Conservation (phyloP, 179 eudicot genomes). For the Carnegiea gigantea region DNA sequence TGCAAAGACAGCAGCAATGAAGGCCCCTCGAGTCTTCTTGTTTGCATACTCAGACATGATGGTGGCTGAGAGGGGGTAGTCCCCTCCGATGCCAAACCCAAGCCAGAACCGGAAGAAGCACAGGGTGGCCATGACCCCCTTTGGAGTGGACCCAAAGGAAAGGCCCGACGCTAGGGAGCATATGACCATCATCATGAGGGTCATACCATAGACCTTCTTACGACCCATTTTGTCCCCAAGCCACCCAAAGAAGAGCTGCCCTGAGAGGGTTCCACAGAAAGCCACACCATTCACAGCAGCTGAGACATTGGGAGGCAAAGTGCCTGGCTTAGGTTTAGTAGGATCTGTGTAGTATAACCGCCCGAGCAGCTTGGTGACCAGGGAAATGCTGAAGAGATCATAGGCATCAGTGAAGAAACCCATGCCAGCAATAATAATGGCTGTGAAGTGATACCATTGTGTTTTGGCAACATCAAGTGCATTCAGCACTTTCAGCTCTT, state of each 20-base stretch:
- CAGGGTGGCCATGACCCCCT: slow-evolving; percentile 24
- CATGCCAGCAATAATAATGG: slow-evolving; percentile 27
- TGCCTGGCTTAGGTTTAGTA: slow-evolving; percentile 13
- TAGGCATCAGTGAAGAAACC: slow-evolving; percentile 34
- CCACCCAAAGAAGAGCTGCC: slow-evolving; percentile 31
- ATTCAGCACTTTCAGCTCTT: slow-evolving; percentile 26
- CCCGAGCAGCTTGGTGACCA: slow-evolving; percentile 28
- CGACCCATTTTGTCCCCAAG: slow-evolving; percentile 31
- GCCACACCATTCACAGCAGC: slow-evolving; percentile 34
- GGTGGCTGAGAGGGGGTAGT: slow-evolving; percentile 30
- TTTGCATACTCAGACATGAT: slow-evolving; percentile 30
- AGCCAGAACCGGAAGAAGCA: slow-evolving; percentile 30
- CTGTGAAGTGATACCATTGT: slow-evolving; percentile 32
- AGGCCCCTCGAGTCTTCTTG: slow-evolving; percentile 31
- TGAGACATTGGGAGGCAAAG: slow-evolving; percentile 24
- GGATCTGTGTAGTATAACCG: slow-evolving; percentile 20
- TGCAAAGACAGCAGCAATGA: slow-evolving; percentile 30
- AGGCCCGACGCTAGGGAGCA: slow-evolving; percentile 26
- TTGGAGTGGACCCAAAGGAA: slow-evolving; percentile 14
- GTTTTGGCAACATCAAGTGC: slow-evolving; percentile 30
- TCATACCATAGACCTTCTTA: slow-evolving; percentile 30
- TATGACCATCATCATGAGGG: slow-evolving; percentile 29
- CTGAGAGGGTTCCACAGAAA: slow-evolving; percentile 27
- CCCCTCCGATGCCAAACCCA: slow-evolving; percentile 31
- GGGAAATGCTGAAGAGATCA: slow-evolving; percentile 25